Evolutionary conservation across 2,329 filamentous ascomycete genomes (phyloP).

Genomic region (Alternaria sp.): DNA sequence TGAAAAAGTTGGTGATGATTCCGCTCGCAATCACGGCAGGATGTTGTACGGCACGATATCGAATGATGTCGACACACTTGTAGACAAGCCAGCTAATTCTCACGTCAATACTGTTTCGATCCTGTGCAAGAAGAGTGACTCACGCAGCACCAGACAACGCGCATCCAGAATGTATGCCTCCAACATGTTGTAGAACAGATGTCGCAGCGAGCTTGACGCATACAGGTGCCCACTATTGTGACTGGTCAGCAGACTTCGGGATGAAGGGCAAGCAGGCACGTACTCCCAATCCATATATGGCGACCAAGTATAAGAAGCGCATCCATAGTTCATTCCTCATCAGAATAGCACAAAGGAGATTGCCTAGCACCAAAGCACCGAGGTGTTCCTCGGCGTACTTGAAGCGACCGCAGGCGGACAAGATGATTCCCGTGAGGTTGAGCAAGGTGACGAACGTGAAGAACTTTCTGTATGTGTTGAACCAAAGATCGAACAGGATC

Average conservation of each 20-base stretch:
- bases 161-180: slow-evolving; percentile 48
- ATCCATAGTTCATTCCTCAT: slow-evolving; percentile 47
- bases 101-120: slow-evolving; percentile 14
- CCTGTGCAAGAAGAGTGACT: slow-evolving; percentile 4
- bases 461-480: slow-evolving; percentile 49
- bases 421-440: slow-evolving; percentile 42
- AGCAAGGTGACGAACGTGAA: slow-evolving; percentile 44
- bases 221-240: slow-evolving; percentile 42
- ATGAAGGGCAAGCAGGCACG: slow-evolving; percentile 18
- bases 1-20: slow-evolving; percentile 46
- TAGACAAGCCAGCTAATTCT: slow-evolving; percentile 43
- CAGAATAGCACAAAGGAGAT: slow-evolving; percentile 42
- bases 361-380: slow-evolving; percentile 45
- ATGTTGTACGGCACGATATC: slow-evolving; percentile 44
- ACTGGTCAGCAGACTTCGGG: slow-evolving; percentile 7
- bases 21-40: slow-evolving; percentile 43
- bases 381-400: slow-evolving; percentile 44
- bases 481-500: slow-evolving; percentile 45
- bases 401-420: slow-evolving; percentile 40
- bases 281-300: slow-evolving; percentile 41
- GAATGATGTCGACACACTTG: slow-evolving; percentile 47
- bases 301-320: slow-evolving; percentile 43
- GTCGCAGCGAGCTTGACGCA: slow-evolving; percentile 41
- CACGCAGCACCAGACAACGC: slow-evolving; percentile 47
- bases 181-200: slow-evolving; percentile 45